Conservation (phyloP, 148 eudicot genomes). For the Spergularia marina region DNA sequence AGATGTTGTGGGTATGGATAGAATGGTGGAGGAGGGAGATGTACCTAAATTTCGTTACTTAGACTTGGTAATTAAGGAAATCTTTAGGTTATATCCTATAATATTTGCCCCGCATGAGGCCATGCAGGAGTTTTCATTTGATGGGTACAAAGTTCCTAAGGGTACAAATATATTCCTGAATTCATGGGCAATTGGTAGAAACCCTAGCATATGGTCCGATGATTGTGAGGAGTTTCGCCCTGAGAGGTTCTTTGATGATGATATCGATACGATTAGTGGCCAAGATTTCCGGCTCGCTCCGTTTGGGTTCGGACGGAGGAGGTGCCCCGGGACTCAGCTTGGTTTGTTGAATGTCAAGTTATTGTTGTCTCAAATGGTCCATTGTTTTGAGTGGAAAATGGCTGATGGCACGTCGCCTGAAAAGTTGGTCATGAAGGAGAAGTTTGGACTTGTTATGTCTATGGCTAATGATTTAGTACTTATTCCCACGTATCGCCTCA, state of each 20-base stretch:
- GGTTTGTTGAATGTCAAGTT: slow-evolving; percentile 30
- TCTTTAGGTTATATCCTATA: slow-evolving; percentile 17
- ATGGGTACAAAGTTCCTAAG: slow-evolving; percentile 31
- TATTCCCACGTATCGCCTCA: slow-evolving; percentile 21
- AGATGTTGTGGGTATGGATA: slow-evolving; percentile 13
- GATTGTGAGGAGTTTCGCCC: slow-evolving; percentile 26
- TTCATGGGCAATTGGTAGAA: slow-evolving; percentile 35
- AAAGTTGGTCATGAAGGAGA: slow-evolving; percentile 23
- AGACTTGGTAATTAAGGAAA: slow-evolving; percentile 17
- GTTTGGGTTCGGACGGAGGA: slow-evolving; percentile 27
- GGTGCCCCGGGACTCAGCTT: slow-evolving; percentile 38
- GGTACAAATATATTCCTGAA: slow-evolving; percentile 32
- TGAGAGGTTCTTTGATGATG: slow-evolving; percentile 9
- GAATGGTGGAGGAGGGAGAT: slow-evolving; percentile 17
- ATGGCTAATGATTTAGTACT: slow-evolving; percentile 17
- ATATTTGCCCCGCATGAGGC: slow-evolving; percentile 23
- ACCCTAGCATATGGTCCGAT: slow-evolving; percentile 32
- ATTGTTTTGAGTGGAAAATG: slow-evolving; percentile 45
- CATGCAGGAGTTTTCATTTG: slow-evolving; percentile 11
- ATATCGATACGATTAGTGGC: slow-evolving; percentile 27
- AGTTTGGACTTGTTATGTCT: slow-evolving; percentile 24
- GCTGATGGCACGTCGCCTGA: slow-evolving; percentile 13
- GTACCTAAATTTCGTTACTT: slow-evolving; percentile 14
- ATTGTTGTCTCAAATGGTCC: slow-evolving; percentile 41
- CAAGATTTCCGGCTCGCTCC: slow-evolving; percentile 24